Percentiles rank a stretch among this genome's conserved stretches.
Conservation (phyloP, 164 flowering plant species). For the Stephania yunnanensis region DNA sequence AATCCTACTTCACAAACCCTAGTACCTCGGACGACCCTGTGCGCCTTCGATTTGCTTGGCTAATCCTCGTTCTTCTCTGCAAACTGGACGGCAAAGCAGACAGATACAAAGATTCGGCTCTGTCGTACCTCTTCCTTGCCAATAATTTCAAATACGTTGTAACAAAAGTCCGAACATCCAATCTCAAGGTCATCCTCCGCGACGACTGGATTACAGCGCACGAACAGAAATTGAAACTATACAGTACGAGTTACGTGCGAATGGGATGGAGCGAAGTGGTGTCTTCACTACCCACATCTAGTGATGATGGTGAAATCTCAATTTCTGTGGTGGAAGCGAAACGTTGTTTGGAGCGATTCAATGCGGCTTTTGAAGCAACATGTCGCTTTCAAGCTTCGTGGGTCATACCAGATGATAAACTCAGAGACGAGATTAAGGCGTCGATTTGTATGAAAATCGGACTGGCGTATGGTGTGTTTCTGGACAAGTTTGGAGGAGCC, state of each 20-base stretch:
- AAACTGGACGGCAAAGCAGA: slow-evolving; percentile 56
- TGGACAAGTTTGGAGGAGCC: slow-evolving; percentile 23
- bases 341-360: slow-evolving; percentile 38
- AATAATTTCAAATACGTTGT: slow-evolving; percentile 59
- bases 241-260: slow-evolving; percentile 40
- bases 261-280: slow-evolving; percentile 48
- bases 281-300: slow-evolving; percentile 31
- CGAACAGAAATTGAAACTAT: slow-evolving; percentile 39
- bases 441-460: slow-evolving; percentile 36
- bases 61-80: slow-evolving; percentile 64
- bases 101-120: slow-evolving; percentile 41
- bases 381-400: slow-evolving; percentile 34
- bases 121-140: slow-evolving; percentile 52
- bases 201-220: slow-evolving; percentile 52
- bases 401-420: slow-evolving; percentile 37
- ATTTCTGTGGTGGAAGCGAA: slow-evolving; percentile 28
- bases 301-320: slow-evolving; percentile 1
- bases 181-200: slow-evolving; percentile 47
- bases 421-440: slow-evolving; percentile 46
- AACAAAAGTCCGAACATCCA: slow-evolving; percentile 33
- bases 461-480: slow-evolving; percentile 40
- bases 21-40: slow-evolving; percentile 21
- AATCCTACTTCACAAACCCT: slow-evolving; percentile 22
- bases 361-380: slow-evolving; percentile 36
- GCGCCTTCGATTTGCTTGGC: slow-evolving; percentile 44